Percentiles rank a stretch among this genome's conserved stretches.
Evolutionary conservation across 2,329 filamentous ascomycete species (phyloP).

Genomic region (Lasiodiplodia gonubiensis): DNA sequence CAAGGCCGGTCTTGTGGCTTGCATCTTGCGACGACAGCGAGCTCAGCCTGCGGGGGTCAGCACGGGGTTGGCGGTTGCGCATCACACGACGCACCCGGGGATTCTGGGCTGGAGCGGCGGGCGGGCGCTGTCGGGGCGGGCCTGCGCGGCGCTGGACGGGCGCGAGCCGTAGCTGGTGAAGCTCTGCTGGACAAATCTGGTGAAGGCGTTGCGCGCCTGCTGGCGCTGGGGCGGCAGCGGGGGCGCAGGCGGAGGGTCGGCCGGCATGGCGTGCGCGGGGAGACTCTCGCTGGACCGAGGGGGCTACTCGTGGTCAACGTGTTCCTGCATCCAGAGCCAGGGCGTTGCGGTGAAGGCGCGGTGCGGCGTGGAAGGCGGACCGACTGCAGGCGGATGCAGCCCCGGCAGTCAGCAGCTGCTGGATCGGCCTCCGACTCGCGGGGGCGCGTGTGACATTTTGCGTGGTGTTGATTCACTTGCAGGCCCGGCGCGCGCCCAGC

Average conservation of each 20-base stretch:
- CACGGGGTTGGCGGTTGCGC: neutral
- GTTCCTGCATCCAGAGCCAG: constrained; percentile 21
- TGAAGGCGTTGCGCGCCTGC: constrained; percentile 45
- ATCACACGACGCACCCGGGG: constrained; percentile 41
- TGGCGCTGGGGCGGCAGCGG: constrained; percentile 42
- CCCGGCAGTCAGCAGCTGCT: constrained; percentile 16
- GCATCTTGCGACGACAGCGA: constrained; percentile 60
- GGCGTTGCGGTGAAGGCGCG: constrained; percentile 20
- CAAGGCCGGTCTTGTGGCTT: constrained; percentile 67
- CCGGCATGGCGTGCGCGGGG: constrained; percentile 32
- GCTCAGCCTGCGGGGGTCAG: constrained; percentile 42
- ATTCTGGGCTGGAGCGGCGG: constrained; percentile 46
- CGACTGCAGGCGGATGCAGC: constrained; percentile 21
- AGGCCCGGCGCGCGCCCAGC: constrained; percentile 6
- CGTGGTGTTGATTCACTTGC: constrained; percentile 26
- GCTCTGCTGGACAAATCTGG: constrained; percentile 61
- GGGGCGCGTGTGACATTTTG: constrained; percentile 24
- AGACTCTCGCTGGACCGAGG: constrained; percentile 2
- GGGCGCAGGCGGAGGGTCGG: constrained; percentile 40
- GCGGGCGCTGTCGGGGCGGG: constrained; percentile 45
- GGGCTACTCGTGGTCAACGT: constrained; percentile 9
- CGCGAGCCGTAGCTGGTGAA: constrained; percentile 58
- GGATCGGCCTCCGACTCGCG: constrained; percentile 18
- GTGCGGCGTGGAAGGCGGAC: constrained; percentile 24
- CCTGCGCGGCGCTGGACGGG: constrained; percentile 58